Evolutionary conservation across 179 eudicot genomes (phyloP), one percentile per base, ranked within the genome.

Genomic region (Beta macrorhiza): DNA sequence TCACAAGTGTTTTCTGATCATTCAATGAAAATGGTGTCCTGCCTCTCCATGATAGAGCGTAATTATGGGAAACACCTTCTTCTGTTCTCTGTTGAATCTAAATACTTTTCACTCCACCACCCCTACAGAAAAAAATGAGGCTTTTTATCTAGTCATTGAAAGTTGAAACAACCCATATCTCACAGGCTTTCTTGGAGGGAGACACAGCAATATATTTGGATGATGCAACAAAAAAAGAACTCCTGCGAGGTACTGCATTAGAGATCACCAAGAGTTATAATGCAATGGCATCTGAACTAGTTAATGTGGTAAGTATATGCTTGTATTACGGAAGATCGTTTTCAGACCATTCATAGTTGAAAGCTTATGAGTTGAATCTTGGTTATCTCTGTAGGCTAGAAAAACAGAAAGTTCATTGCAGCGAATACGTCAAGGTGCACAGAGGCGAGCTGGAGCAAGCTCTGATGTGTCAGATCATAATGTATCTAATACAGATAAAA

Each of bases 381-480:
- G 70, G 58, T 22, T 68, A 7, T 76, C 75, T 73, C 14, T 79
- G 72, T 91, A 96, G 99, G 90, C 93, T 42, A 88, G 90, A 82
- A 96, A 84, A 89, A 92, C 97, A 5, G 97, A 94, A 73, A 83
- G 89, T 32, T 92, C 99, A 12, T 93, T 96, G 69, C 92, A 85
- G 85, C 92, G 84, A 83, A 79, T 96, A 78, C 99, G 99, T 57
- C 83, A 86, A 65, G 92, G 94, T 73, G 99, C 98, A 13, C 99
- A 94, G 81, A 94, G 88, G 77, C 92, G 98, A 82, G 91, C 85
- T 82, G 99, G 97, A 77, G 93, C 93, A 68, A 91, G 92, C 87
- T 89, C 97, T 22, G 97, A 94, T 84, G 91, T 89, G 52, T 80
- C 93, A 3, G 99, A 92, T 78, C 83, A 86, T 52, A 94, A 89